A percentile compares a stretch with the other conserved stretches of the same genome.
phyloP scores from a whole-genome alignment of 2,329 filamentous ascomycete genomes.

The Aspergillus intermedius region DNA sequence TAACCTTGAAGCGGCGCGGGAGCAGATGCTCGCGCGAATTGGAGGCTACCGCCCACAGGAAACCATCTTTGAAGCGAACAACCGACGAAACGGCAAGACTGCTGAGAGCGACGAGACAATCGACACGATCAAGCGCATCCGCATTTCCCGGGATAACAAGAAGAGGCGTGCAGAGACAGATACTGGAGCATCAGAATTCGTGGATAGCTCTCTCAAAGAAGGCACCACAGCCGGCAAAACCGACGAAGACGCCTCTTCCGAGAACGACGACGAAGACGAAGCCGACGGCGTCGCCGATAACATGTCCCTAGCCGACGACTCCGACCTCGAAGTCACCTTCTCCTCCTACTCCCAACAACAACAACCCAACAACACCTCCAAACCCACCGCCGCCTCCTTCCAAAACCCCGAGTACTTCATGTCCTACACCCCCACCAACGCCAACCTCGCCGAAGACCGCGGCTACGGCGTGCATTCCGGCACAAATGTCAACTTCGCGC shows the following conservation, averaged over 20 bases:
- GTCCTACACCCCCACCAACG: slow-evolving; percentile 80
- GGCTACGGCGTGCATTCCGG: slow-evolving; percentile 90
- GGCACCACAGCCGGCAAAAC: slow-evolving; percentile 16
- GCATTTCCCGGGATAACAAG: slow-evolving; percentile 37
- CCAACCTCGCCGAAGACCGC: slow-evolving; percentile 78
- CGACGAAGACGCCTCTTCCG: slow-evolving; percentile 29
- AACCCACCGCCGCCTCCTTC: slow-evolving; percentile 54
- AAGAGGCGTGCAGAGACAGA: slow-evolving; percentile 31
- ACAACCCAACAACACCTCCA: slow-evolving; percentile 46
- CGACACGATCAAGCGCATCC: slow-evolving; percentile 42
- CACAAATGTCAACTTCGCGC: slow-evolving; percentile 69
- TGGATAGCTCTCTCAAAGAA: slow-evolving; percentile 10
- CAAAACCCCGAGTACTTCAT: slow-evolving; percentile 90
- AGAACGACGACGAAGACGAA: slow-evolving; percentile 36
- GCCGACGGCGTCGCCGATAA: slow-evolving; percentile 35
- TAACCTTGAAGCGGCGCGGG: slow-evolving; percentile 62
- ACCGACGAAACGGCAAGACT: slow-evolving; percentile 61
- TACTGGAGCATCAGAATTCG: slow-evolving; percentile 17
- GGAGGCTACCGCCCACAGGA: slow-evolving; percentile 84
- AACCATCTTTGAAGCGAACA: slow-evolving; percentile 93
- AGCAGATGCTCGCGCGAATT: slow-evolving; percentile 81
- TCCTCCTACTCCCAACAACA: slow-evolving; percentile 52
- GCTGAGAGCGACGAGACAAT: slow-evolving; percentile 61
- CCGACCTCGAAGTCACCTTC: slow-evolving; percentile 64
- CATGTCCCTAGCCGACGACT: slow-evolving; percentile 55